phyloP scores from a whole-genome alignment of 2,329 filamentous ascomycete species.

The Juglanconis sp. region DNA sequence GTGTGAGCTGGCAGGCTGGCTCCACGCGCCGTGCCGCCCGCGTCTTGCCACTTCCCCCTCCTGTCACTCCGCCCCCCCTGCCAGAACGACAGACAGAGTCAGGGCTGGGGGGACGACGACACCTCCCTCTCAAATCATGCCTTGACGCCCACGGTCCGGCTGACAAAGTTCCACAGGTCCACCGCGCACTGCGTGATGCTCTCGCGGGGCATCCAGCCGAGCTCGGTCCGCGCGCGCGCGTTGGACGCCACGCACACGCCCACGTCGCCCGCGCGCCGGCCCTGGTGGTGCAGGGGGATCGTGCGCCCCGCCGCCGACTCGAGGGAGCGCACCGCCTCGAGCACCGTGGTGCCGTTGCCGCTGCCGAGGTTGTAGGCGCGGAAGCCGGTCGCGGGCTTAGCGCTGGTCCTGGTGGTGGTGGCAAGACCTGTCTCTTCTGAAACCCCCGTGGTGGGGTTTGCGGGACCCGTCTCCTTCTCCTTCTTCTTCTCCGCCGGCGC shows the following conservation, averaged over 20 bases:
- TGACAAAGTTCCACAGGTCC: conserved; percentile 33
- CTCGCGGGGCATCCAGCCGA: conserved; percentile 38
- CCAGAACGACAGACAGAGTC: no score
- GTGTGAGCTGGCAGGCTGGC: no score
- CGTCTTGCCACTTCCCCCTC: no score
- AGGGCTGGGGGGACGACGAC: background rate
- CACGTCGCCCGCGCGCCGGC: conserved; percentile 40
- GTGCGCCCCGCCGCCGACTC: conserved; percentile 32
- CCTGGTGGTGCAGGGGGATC: conserved; percentile 36
- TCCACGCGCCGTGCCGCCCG: no score
- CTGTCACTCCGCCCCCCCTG: no score
- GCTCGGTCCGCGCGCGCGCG: conserved; percentile 35
- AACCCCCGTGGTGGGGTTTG: no score
- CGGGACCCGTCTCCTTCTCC: background rate
- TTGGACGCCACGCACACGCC: conserved; percentile 41
- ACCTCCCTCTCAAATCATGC: background rate
- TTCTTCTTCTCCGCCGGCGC: conserved; percentile 26
- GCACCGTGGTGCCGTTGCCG: conserved; percentile 43
- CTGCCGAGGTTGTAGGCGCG: conserved; percentile 45
- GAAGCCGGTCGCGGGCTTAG: conserved; percentile 29
- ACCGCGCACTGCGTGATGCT: conserved; percentile 30
- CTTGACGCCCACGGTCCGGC: conserved; percentile 4
- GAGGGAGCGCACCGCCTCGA: conserved; percentile 40
- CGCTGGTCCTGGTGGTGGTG: background rate
- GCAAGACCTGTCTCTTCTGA: no score